Conservation (phyloP, 371 early-diverging fungal species). For the Batkoa obscura region DNA sequence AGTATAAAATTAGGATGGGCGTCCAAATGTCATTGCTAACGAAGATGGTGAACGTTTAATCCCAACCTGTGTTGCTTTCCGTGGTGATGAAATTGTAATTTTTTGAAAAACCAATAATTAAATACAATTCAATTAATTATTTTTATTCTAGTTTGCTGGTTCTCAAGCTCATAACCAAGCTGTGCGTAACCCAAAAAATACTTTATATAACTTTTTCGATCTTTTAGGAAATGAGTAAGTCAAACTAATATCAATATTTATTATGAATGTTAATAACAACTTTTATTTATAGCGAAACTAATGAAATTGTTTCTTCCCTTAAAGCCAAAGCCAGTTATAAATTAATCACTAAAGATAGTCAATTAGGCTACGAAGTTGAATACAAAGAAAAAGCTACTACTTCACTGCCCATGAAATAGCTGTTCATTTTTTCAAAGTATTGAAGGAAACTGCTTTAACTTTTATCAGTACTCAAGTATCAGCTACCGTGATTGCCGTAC, state of each 20-base stretch:
- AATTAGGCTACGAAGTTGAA: constrained; percentile 57
- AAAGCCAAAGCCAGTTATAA: constrained; percentile 32
- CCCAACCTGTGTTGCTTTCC: constrained; percentile 79
- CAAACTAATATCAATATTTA: not conserved
- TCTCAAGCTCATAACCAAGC: constrained; percentile 82
- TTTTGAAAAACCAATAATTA: not conserved
- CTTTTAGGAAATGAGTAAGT: constrained; percentile 55
- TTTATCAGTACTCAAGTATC: constrained; percentile 61
- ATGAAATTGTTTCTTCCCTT: constrained; percentile 13
- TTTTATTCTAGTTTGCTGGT: constrained; percentile 52
- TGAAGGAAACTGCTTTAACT: constrained; percentile 61
- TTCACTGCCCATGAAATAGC: constrained; percentile 52
- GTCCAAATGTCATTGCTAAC: constrained; percentile 86
- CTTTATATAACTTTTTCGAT: constrained; percentile 68
- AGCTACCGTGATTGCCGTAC: constrained; percentile 86
- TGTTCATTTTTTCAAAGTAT: constrained; percentile 52
- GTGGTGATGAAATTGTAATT: constrained; percentile 64
- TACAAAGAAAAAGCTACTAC: constrained; percentile 35
- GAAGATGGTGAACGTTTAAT: constrained; percentile 93
- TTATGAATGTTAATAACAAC: not conserved
- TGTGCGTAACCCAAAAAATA: constrained; percentile 72
- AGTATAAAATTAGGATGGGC: constrained; percentile 40
- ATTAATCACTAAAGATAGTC: constrained; percentile 40
- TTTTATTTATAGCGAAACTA: constrained; percentile 3
- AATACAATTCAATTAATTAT: not conserved